Percentiles rank a stretch among this genome's conserved stretches.
Evolutionary conservation across 192 early-diverging fungal species (phyloP).

Genomic region (Coemansia sp.): DNA sequence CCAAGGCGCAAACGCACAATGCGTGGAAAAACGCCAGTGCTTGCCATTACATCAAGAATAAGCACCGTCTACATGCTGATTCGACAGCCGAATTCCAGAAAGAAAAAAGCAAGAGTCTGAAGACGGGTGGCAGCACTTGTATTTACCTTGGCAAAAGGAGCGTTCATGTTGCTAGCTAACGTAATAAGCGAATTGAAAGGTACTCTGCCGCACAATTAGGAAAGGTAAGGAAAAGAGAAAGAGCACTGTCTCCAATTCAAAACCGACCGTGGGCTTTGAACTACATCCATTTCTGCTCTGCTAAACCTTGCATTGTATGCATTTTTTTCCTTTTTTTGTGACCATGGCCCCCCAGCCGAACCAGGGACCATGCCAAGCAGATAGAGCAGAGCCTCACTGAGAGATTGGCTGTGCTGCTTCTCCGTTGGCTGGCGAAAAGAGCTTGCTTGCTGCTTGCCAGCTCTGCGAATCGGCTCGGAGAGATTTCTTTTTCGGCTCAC

Average conservation of each 20-base stretch:
- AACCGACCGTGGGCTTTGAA: slow-evolving; percentile 1
- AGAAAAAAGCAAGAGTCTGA: not conserved
- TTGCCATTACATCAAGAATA: not conserved
- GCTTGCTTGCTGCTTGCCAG: too few relatives aligned
- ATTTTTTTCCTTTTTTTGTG: not conserved
- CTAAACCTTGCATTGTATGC: not conserved
- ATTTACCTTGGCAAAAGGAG: slow-evolving; percentile 56
- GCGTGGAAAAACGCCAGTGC: not conserved
- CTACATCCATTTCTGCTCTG: slow-evolving; percentile 11
- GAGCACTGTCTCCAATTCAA: slow-evolving; percentile 19
- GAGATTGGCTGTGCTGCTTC: too few relatives aligned
- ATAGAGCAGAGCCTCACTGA: too few relatives aligned
- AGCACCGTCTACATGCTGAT: not conserved
- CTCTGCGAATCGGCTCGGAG: too few relatives aligned
- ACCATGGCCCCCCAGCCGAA: not conserved
- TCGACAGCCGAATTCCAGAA: not conserved
- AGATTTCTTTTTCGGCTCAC: too few relatives aligned
- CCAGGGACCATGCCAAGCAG: slow-evolving; percentile 16
- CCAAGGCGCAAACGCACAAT: too few relatives aligned
- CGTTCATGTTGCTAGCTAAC: slow-evolving; percentile 54
- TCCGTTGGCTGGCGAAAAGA: too few relatives aligned
- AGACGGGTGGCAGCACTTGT: not conserved
- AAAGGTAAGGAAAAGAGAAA: slow-evolving; percentile 27
- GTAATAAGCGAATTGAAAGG: slow-evolving; percentile 22
- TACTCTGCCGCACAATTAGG: slow-evolving; percentile 33